Base-by-base conservation (phyloP, 2,329 filamentous ascomycete genomes). In the Penicillium sp. region DNA sequence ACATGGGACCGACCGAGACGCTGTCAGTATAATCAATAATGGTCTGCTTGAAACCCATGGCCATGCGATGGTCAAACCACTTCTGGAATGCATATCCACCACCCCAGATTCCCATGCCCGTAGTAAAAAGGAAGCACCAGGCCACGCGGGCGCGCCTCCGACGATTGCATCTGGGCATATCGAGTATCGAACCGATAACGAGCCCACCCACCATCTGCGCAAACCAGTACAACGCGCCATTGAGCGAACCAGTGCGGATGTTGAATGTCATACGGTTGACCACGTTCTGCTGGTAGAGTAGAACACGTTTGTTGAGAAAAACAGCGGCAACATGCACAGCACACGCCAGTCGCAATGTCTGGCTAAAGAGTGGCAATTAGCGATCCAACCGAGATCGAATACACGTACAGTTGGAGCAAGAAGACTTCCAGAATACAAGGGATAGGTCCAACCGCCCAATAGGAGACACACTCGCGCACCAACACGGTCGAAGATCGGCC, bases 61-160 rank as follows among this genome's bases (percentile, higher is more conserved):
- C 71, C n/a, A 70, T 56, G 12, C 72, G 66, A 46, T 59, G 46
- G 56, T 79, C 64, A 59, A 82, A 81, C 59, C 77, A 78, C 52
- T 71, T 76, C 71, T 87, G 81, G 70, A 86, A 87, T 15, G 74
- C 77, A 59, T 83, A 86, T n/a, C 84, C 84, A 23, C 77, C 78
- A 25, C 78, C 78, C 78, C 78, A 81, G 53, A 79, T 78, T 1
- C 75, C 77, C 4, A 79, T 78, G 1, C 75, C 77, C 4, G 74
- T 71, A 3, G 72, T 64, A 25, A 80, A 73, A 28, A 81, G 67
- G 35, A 75, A 62, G 6, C 55, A 59, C 69, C 78, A 78, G 13
- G 73, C 77, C 8, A 75, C 56, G 15, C 72, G 68, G 20, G 78
- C 78, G 9, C 78, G 77, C 10, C 65, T 66, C 3, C 67, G 72